Base-by-base conservation (phyloP, 2,329 filamentous ascomycete species). In the Botrytis tulipae region DNA sequence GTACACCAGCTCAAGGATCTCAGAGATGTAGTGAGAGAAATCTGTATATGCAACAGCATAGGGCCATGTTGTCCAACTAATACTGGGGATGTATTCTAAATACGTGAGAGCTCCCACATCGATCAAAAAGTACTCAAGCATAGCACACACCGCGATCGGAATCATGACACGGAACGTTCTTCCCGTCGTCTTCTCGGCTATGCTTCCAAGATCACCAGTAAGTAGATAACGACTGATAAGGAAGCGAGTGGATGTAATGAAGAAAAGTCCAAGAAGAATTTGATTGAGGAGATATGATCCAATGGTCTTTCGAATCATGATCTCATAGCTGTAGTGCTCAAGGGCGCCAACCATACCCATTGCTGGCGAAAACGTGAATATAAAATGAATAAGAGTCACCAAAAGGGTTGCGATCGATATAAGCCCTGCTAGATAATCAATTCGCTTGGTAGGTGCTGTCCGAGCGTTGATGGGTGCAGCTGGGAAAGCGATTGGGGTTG, bases 211-310 rank as follows among this genome's bases (percentile, higher is more conserved):
- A 61, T 84, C 82, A 40, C 84, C 84, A 7, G 80, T 82, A 62
- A 80, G 81, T 16, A 86, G 80, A 71, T 85, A 86, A 51, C 81
- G 80, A 4, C 82, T 79, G 25, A 82, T 81, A 44, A 86, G 74
- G 78, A 86, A 86, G 65, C 84, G 83, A 60, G 83, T 84, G 0
- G 84, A 84, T 9, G 83, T 86, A 18, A 84, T 84, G 78, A 86
- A 83, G 79, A 86, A 86, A n/a, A 84, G 83, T 32, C 84, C 84
- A 25, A 86, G 83, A 83, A 84, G 85, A 75, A 85, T 81, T 48
- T 83, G 83, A 48, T 85, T 84, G 40, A 86, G 80, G 18, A 86
- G 76, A 75, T 83, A 85, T 3, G 83, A 82, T 0, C 82, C 82
- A 37, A 85, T 77, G 16, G 83, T 82, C 74, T 82, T 83, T 44